phyloP scores from a whole-genome alignment of 1,284 basidiomycete species.

The Phellinidium pouzarii region DNA sequence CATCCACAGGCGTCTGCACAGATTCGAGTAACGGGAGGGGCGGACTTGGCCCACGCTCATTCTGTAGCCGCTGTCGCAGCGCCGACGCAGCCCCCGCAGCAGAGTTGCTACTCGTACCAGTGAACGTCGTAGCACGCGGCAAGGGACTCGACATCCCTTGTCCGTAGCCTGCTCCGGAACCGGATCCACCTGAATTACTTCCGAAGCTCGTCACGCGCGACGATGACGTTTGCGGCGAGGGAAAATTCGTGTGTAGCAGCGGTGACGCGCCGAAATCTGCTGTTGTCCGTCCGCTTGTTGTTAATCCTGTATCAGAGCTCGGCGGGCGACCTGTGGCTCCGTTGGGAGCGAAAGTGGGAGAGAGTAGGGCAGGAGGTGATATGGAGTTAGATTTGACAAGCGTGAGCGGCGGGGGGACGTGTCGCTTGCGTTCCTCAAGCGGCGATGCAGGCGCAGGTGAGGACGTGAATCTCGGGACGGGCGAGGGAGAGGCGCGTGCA shows the following conservation, averaged over 20 bases:
- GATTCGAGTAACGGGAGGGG: background rate
- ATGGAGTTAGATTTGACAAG: constrained; percentile 6
- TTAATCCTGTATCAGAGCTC: background rate
- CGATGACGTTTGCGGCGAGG: constrained; percentile 11
- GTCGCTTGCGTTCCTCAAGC: background rate
- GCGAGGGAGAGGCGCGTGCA: background rate
- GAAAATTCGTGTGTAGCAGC: constrained; percentile 20
- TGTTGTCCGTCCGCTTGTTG: constrained; percentile 1
- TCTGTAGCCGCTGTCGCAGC: constrained; percentile 16
- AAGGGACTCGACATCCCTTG: constrained; percentile 7
- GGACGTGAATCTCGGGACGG: background rate
- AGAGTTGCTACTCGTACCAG: background rate
- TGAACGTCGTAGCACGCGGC: background rate
- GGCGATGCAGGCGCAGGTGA: background rate
- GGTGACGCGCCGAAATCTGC: constrained; percentile 17
- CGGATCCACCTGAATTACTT: background rate
- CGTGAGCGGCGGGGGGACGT: constrained; percentile 16
- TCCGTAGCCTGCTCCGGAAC: background rate
- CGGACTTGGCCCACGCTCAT: background rate
- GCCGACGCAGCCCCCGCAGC: constrained; percentile 14
- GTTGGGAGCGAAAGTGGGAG: background rate
- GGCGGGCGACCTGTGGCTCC: background rate
- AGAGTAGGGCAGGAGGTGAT: constrained; percentile 1
- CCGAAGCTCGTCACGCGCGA: constrained; percentile 11
- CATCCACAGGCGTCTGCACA: background rate